Evolutionary conservation across 2,329 filamentous ascomycete genomes (phyloP).

Genomic region (Botrytis elliptica): DNA sequence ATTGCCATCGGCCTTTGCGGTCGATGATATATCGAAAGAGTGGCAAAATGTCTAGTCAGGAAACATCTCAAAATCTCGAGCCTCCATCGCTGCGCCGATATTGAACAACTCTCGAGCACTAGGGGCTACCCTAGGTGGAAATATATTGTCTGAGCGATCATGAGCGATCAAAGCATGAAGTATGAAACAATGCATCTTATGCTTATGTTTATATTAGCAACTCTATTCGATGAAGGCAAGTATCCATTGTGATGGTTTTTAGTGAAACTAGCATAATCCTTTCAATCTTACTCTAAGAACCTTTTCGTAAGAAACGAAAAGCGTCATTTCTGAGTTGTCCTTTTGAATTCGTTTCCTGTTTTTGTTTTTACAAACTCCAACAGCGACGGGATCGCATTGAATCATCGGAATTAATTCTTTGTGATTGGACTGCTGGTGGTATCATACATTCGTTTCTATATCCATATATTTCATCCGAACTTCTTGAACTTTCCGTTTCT

Average conservation of each 20-base stretch:
- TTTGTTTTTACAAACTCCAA: not conserved
- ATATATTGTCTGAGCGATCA: slow-evolving; percentile 3
- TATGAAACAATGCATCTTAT: slow-evolving; percentile 5
- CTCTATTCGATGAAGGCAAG: not conserved
- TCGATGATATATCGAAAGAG: not conserved
- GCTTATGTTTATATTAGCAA: not conserved
- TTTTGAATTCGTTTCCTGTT: not conserved
- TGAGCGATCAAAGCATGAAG: slow-evolving; percentile 16
- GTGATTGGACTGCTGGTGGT: not conserved
- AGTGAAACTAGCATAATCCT: slow-evolving; percentile 17
- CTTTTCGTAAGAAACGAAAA: not conserved
- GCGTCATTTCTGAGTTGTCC: slow-evolving; percentile 8
- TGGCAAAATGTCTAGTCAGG: not conserved
- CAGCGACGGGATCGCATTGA: slow-evolving; percentile 7
- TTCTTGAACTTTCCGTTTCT: not conserved
- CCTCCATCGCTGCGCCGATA: not conserved
- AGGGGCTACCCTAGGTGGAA: not conserved
- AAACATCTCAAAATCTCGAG: not conserved
- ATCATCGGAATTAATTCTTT: not conserved
- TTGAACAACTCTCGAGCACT: slow-evolving; percentile 1
- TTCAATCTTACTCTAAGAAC: not conserved
- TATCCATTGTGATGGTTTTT: not conserved
- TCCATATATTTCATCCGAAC: slow-evolving; percentile 15
- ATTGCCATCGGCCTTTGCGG: not conserved
- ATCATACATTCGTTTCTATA: not conserved